A percentile compares a stretch with the other conserved stretches of the same genome.
Conservation (phyloP, 352 stramenopile species). For the Globisporangium okanoganense region DNA sequence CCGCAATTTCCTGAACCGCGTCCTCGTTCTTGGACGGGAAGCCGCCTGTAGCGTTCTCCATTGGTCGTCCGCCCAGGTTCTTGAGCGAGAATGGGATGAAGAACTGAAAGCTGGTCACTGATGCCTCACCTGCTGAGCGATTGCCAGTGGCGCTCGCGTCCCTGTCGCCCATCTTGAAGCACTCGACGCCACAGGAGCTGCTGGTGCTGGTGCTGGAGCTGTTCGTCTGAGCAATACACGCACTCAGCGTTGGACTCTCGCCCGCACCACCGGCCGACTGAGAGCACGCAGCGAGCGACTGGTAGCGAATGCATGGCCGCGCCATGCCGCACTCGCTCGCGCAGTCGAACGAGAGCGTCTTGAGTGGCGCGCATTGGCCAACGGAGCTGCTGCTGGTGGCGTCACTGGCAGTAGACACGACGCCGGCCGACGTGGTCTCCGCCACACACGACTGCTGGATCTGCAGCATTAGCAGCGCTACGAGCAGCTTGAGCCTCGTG, state of each 20-base stretch:
- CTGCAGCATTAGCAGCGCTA: not conserved
- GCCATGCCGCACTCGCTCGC: not conserved
- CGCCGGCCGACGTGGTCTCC: not conserved
- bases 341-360: slow-evolving; percentile 17
- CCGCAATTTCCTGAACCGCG: slow-evolving; percentile 7
- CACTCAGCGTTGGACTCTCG: slow-evolving; percentile 8
- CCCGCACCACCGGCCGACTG: not conserved
- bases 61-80: not conserved
- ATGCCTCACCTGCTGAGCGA: not conserved
- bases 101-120: slow-evolving; percentile 6
- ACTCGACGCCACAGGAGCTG: slow-evolving; percentile 11
- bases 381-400: not conserved
- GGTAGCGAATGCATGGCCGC: slow-evolving; percentile 12
- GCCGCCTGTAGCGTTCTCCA: slow-evolving; percentile 9
- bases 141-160: not conserved
- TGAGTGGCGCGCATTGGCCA: slow-evolving; percentile 7
- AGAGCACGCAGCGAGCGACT: slow-evolving; percentile 1
- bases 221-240: not conserved
- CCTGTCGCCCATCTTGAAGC: slow-evolving; percentile 11
- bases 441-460: not conserved
- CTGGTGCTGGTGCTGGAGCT: not conserved
- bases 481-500: not conserved
- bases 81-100: slow-evolving; percentile 15
- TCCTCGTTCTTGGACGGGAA: slow-evolving; percentile 17
- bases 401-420: not conserved